Evolutionary conservation across 306 rosid genomes (phyloP).

Genomic region (Acacia crassicarpa): DNA sequence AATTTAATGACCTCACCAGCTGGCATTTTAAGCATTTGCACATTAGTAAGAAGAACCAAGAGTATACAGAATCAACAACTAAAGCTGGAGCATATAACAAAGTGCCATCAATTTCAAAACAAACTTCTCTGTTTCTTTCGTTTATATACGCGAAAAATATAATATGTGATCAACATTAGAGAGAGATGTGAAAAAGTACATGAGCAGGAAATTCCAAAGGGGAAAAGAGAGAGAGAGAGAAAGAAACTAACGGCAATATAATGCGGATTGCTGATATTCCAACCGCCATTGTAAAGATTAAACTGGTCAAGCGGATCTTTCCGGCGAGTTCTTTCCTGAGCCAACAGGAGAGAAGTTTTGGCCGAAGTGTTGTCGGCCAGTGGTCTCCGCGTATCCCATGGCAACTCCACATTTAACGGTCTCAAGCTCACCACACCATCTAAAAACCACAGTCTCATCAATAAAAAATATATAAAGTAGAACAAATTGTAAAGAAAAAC

Average conservation of each 20-base stretch:
- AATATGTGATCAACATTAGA: neutral
- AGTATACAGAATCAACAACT: neutral
- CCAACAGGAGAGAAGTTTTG: conserved; percentile 60
- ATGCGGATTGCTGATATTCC: conserved; percentile 62
- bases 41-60: neutral
- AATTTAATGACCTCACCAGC: neutral
- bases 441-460: neutral
- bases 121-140: neutral
- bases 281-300: conserved; percentile 63
- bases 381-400: conserved; percentile 43
- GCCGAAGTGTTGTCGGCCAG: conserved; percentile 23
- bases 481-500: neutral
- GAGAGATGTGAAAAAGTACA: neutral
- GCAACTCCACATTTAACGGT: conserved; percentile 5
- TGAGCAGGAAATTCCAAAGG: neutral
- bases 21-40: neutral
- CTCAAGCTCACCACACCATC: conserved; percentile 26
- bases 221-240: neutral
- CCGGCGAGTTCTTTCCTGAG: conserved; percentile 54
- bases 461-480: neutral
- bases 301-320: conserved; percentile 53
- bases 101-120: neutral
- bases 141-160: neutral
- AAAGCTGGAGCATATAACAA: neutral
- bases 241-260: conserved; percentile 55